A percentile compares a stretch with the other conserved stretches of the same genome.
Evolutionary conservation across 768 basidiomycete genomes (phyloP).

Genomic region (Suillus spraguei): DNA sequence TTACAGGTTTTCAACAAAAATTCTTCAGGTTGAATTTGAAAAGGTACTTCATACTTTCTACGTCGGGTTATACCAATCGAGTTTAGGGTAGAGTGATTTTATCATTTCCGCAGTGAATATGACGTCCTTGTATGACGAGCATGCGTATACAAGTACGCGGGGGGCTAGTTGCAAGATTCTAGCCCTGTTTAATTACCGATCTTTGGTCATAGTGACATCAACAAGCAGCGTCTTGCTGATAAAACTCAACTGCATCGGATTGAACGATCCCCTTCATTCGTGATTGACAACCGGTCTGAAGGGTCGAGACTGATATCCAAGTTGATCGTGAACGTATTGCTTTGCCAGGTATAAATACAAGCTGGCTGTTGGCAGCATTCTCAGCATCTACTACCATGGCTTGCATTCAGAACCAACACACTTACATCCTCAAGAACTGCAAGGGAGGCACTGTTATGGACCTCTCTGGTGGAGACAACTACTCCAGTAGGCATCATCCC

Average conservation of each 20-base stretch:
- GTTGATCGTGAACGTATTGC: not conserved
- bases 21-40: too few relatives aligned
- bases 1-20: too few relatives aligned
- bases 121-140: not conserved
- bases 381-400: conserved; percentile 18
- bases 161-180: not conserved
- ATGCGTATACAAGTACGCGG: not conserved
- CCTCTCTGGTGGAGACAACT: conserved; percentile 54
- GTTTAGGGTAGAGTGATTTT: too few relatives aligned
- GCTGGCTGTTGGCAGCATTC: too few relatives aligned
- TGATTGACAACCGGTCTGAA: not conserved
- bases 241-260: not conserved
- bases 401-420: conserved; percentile 35
- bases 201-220: conserved; percentile 2
- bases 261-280: not conserved
- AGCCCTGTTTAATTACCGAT: not conserved
- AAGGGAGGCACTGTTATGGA: conserved; percentile 56
- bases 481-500: conserved; percentile 38
- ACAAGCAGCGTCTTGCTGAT: conserved; percentile 5
- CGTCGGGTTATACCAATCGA: too few relatives aligned
- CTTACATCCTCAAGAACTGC: conserved; percentile 52
- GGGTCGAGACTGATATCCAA: too few relatives aligned
- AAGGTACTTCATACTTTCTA: too few relatives aligned
- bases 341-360: conserved; percentile 7
- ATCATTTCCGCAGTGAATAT: too few relatives aligned